phyloP scores from a whole-genome alignment of 2,329 filamentous ascomycete species.

The Monilinia aucupariae region DNA sequence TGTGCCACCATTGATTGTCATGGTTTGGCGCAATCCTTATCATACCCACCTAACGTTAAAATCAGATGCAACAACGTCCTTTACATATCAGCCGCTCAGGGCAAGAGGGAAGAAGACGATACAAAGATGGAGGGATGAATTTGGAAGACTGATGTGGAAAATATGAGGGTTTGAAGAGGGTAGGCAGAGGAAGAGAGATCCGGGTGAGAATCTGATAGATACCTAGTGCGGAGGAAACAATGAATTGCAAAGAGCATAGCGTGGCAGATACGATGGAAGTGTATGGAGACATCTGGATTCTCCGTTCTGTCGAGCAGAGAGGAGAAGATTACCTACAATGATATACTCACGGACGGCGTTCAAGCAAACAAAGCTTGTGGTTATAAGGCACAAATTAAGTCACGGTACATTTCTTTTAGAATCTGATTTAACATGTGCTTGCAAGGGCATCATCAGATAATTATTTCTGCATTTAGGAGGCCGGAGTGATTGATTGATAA shows the following conservation, averaged over 20 bases:
- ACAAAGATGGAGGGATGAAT: constrained; percentile 51
- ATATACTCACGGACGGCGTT: constrained; percentile 29
- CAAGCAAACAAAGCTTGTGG: constrained; percentile 24
- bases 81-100: constrained; percentile 66
- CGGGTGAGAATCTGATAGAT: background rate
- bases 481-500: background rate
- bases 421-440: background rate
- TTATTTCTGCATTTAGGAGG: background rate
- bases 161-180: background rate
- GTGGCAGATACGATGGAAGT: background rate
- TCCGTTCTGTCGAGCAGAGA: background rate
- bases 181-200: background rate
- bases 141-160: constrained; percentile 12
- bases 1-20: background rate
- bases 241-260: background rate
- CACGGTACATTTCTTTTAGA: background rate
- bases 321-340: constrained; percentile 18
- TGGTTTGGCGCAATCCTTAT: background rate
- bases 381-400: background rate
- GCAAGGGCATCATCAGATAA: background rate
- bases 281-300: background rate
- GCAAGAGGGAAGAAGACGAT: constrained; percentile 45
- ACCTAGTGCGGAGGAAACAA: background rate
- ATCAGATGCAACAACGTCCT: constrained; percentile 91
- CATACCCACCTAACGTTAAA: constrained; percentile 1